phyloP scores from a whole-genome alignment of 1,284 basidiomycete genomes.

The Leccinum ponderosum region DNA sequence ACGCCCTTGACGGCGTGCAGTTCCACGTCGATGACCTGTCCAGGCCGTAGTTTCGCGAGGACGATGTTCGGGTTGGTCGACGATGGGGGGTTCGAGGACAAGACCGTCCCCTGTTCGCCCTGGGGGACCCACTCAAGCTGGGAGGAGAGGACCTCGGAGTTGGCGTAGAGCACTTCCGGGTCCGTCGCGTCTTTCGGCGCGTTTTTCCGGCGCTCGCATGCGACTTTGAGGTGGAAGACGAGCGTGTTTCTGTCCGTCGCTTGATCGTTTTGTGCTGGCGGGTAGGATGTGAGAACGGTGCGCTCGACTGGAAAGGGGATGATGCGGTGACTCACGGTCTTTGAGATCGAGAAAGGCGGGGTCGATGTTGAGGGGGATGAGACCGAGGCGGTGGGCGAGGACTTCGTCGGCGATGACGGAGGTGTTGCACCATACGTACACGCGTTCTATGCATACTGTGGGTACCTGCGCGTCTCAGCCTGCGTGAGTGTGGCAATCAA shows the following conservation, averaged over 20 bases:
- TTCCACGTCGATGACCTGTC: slow-evolving; percentile 83
- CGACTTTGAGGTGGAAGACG: slow-evolving; percentile 79
- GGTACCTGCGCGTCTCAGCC: slow-evolving; percentile 64
- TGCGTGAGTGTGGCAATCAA: background rate
- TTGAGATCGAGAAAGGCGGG: slow-evolving; percentile 63
- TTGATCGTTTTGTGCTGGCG: slow-evolving; percentile 46
- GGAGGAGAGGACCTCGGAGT: slow-evolving; percentile 76
- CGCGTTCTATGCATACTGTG: slow-evolving; percentile 90
- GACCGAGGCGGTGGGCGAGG: slow-evolving; percentile 86
- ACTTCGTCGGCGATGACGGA: slow-evolving; percentile 95
- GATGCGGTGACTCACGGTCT: slow-evolving; percentile 32
- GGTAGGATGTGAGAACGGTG: background rate
- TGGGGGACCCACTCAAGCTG: slow-evolving; percentile 84
- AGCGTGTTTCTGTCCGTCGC: slow-evolving; percentile 92
- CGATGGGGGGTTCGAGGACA: slow-evolving; percentile 54
- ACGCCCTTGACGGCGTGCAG: slow-evolving; percentile 93
- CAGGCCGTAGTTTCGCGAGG: slow-evolving; percentile 92
- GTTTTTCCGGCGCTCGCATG: slow-evolving; percentile 66
- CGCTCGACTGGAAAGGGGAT: background rate
- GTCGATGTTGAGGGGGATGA: slow-evolving; percentile 89
- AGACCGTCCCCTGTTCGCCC: slow-evolving; percentile 75
- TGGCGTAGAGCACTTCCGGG: slow-evolving; percentile 65
- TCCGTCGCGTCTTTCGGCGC: slow-evolving; percentile 60
- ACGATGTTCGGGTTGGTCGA: slow-evolving; percentile 87
- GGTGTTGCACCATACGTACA: slow-evolving; percentile 96